Evolutionary conservation across 2,329 filamentous ascomycete genomes (phyloP), one percentile per base, ranked within the genome.

Genomic region (Plectosphaerella plurivora): DNA sequence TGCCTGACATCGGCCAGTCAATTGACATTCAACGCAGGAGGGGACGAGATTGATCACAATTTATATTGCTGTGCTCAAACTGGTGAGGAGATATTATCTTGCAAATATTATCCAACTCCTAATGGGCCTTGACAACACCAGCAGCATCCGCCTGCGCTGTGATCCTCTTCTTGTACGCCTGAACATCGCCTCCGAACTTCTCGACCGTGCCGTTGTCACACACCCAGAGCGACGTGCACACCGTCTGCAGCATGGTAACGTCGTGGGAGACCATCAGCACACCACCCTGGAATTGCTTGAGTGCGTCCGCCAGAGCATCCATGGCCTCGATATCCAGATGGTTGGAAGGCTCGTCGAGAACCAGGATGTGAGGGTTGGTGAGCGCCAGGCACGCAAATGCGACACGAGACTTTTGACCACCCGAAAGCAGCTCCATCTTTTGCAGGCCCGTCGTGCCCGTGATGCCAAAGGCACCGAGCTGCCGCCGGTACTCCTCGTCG

Each of bases 211-310:
- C 94, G 54, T 87, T 79, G 68, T 99, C 94, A 66, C 94, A 99
- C 57, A 99, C 93, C 94, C 94, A 99, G 65, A 99, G 74, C 67
- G 87, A 94, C 49, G 79, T 94, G 72, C 94, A 99, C 37, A 99
- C 94, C 50, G 89, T 96, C 76, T 96, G 91, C 70, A 99, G 71
- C 91, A 99, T 97, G 1, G 94, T 97, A 51, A 99, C 94, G 68
- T 99, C 94, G 87, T 99, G 94, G 65, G 89, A 96, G 53, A 99
- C 94, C 91, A 99, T 97, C 63, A 99, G 76, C 52, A 99, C 92
- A 68, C 94, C 94, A 56, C 94, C 94, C 73, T 96, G 82, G 74
- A 97, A 99, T 58, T 86, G 83, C 61, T 84, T 81, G 61, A 99
- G 77, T 15, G 94, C 94, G 28, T 87, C 84, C 5, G 90, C 87